These are phyloP conservation scores for Monosporozyma aerobia DNA, from an alignment of 805 yeast genomes.

Conservation along the genomic window DNA sequence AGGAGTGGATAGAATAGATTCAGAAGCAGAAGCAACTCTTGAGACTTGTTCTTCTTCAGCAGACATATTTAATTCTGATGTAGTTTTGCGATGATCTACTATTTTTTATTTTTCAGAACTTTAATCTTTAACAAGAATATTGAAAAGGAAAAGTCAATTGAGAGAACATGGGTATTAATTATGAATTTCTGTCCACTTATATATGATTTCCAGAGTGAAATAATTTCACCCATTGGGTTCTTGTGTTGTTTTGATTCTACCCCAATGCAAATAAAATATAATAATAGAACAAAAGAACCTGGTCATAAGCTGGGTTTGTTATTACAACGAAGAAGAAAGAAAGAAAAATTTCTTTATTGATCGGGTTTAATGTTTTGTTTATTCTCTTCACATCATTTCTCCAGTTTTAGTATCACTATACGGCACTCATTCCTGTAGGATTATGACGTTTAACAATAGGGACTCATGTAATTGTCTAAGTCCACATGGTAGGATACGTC, in stretches of 20 bases:
- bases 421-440: too few species aligned
- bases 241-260: constrained; percentile 7
- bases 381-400: background rate
- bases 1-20: constrained; percentile 33
- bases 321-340: background rate
- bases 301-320: background rate
- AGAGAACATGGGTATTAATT: constrained; percentile 4
- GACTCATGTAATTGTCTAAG: background rate
- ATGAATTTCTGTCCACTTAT: constrained; percentile 1
- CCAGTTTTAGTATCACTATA: background rate
- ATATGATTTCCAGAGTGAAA: constrained; percentile 8
- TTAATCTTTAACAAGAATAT: too few species aligned
- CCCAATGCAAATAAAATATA: background rate
- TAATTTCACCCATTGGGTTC: background rate
- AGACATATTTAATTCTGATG: constrained; percentile 1
- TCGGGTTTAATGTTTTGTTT: background rate
- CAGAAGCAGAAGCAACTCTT: constrained; percentile 23
- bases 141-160: background rate
- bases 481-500: background rate
- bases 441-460: background rate
- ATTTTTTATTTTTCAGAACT: too few species aligned
- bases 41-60: constrained; percentile 5
- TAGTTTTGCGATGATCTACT: background rate
- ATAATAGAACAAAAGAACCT: background rate
- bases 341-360: background rate